A percentile compares a stretch with the other conserved stretches of the same genome.
These are phyloP conservation scores for Calonectria pauciramosa DNA, from an alignment of 2,329 filamentous ascomycete species.

Conservation along the genomic window DNA sequence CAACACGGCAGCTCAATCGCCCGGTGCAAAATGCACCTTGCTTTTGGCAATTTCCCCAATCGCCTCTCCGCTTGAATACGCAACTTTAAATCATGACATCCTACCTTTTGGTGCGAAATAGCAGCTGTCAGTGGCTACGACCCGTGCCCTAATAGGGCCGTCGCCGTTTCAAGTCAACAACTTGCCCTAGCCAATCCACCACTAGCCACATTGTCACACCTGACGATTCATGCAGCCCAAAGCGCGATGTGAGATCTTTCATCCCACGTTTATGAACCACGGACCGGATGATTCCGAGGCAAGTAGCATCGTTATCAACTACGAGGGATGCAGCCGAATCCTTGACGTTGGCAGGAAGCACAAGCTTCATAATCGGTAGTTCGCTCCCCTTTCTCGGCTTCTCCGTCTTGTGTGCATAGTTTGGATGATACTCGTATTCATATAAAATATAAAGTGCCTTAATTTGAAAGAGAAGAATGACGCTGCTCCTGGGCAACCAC, in stretches of 20 bases:
- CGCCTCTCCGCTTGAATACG: not conserved
- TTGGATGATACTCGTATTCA: slow-evolving; percentile 9
- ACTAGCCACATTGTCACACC: not conserved
- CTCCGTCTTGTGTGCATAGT: not conserved
- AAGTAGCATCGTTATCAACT: not conserved
- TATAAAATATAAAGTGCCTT: not conserved
- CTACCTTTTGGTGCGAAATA: not conserved
- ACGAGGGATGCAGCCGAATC: not conserved
- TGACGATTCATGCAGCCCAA: slow-evolving; percentile 14
- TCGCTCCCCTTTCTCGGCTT: not conserved
- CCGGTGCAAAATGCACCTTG: not conserved
- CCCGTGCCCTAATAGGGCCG: not conserved
- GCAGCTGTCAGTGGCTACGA: not conserved
- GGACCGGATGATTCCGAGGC: slow-evolving; percentile 1
- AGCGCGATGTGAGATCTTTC: not conserved
- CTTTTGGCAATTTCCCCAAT: not conserved
- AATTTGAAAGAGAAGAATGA: not conserved
- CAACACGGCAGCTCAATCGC: not conserved
- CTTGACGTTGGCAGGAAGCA: not conserved
- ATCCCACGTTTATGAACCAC: not conserved
- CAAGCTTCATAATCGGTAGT: not conserved
- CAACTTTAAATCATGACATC: not conserved
- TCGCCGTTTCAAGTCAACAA: slow-evolving; percentile 11
- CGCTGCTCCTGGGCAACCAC: not conserved
- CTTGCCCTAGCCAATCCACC: not conserved